Evolutionary conservation across 108 stramenopile genomes (phyloP).

Genomic region (Cyclotella baltica): DNA sequence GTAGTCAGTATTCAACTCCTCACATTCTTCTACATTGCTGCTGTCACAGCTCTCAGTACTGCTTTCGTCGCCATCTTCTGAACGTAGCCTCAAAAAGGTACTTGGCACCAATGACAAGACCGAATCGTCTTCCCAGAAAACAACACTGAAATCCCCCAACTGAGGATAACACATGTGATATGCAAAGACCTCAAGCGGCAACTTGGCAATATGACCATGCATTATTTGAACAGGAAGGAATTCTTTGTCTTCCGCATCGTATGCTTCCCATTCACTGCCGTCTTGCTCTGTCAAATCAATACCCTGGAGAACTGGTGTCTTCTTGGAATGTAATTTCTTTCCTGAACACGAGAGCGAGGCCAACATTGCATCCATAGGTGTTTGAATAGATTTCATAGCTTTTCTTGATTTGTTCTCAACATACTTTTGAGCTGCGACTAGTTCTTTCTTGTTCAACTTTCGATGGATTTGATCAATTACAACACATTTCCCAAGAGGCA

Average conservation of each 20-base stretch:
- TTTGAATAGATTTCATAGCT: conserved; percentile 2
- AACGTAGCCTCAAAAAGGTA: conserved; percentile 23
- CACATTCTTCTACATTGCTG: conserved; percentile 5
- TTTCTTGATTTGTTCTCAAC: conserved; percentile 6
- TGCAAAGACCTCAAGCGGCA: conserved; percentile 43
- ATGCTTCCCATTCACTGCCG: conserved; percentile 39
- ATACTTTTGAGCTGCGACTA: neutral
- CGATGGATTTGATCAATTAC: neutral
- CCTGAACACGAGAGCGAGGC: conserved; percentile 28
- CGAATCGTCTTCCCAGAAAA: conserved; percentile 51
- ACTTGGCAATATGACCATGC: conserved; percentile 6
- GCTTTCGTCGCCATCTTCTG: conserved; percentile 6
- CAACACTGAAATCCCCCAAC: conserved; percentile 32
- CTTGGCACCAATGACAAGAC: conserved; percentile 40
- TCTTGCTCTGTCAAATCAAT: conserved; percentile 1
- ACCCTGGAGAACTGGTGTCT: conserved; percentile 3
- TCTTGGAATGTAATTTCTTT: conserved; percentile 20
- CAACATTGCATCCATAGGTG: conserved; percentile 38
- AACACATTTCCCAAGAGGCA: conserved; percentile 24
- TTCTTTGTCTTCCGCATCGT: conserved; percentile 51
- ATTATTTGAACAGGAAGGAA: conserved; percentile 41
- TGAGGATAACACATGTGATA: conserved; percentile 53
- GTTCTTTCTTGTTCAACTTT: neutral
- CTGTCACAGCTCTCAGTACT: conserved; percentile 3
- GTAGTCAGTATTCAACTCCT: neutral